These are phyloP conservation scores for Aspergillus biplanus DNA, from an alignment of 495 filamentous ascomycete genomes.

Conservation along the genomic window DNA sequence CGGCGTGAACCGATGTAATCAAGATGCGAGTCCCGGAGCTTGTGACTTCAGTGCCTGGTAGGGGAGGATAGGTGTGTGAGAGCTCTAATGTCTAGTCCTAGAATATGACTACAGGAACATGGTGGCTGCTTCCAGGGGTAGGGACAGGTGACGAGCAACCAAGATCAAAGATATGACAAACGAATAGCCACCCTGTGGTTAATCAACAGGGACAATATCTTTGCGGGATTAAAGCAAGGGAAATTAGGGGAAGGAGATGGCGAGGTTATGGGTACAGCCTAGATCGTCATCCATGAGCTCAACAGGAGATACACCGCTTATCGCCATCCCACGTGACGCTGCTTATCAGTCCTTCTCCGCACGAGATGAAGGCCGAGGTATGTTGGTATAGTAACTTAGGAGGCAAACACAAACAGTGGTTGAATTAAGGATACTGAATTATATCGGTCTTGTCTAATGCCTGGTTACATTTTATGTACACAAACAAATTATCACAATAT, in stretches of 20 bases:
- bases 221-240: not conserved
- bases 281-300: constrained; percentile 8
- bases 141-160: not conserved
- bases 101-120: not conserved
- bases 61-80: not conserved
- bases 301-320: constrained; percentile 30
- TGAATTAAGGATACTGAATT: constrained; percentile 18
- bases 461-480: constrained; percentile 34
- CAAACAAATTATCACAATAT: constrained; percentile 17
- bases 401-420: not conserved
- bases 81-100: not conserved
- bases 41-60: not conserved
- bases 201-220: not conserved
- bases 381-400: not conserved
- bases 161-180: not conserved
- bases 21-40: not conserved
- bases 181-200: not conserved
- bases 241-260: not conserved
- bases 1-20: no score
- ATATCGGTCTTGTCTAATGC: constrained; percentile 23
- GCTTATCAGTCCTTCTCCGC: constrained; percentile 9
- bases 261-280: not conserved
- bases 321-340: constrained; percentile 33
- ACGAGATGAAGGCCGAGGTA: not conserved
- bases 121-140: not conserved